phyloP scores from a whole-genome alignment of 768 basidiomycete genomes.

The Macrolepiota albuminosa region DNA sequence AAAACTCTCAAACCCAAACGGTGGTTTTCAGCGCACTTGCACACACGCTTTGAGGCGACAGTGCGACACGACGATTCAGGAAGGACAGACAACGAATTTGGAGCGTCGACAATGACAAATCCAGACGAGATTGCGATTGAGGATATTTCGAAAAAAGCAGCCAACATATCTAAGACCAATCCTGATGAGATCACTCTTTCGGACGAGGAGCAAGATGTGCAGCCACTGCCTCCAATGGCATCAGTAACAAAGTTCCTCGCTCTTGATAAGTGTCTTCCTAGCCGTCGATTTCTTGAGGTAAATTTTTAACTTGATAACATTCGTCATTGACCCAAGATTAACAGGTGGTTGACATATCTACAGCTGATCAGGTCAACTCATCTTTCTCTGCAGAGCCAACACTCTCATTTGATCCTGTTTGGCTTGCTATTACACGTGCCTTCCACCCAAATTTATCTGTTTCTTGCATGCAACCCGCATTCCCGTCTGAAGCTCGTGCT shows the following conservation, averaged over 20 bases:
- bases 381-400: constrained; percentile 18
- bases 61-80: constrained; percentile 37
- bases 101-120: neutral
- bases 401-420: constrained; percentile 80
- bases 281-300: constrained; percentile 79
- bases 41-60: constrained; percentile 78
- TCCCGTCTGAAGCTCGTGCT: constrained; percentile 55
- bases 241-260: constrained; percentile 76
- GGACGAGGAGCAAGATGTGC: constrained; percentile 42
- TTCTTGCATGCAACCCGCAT: constrained; percentile 38
- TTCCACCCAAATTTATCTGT: constrained; percentile 76
- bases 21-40: constrained; percentile 95
- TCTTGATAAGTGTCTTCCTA: constrained; percentile 82
- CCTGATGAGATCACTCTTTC: constrained; percentile 41
- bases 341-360: constrained; percentile 67
- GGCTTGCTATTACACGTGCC: constrained; percentile 91
- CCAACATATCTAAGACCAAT: constrained; percentile 3
- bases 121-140: constrained; percentile 40
- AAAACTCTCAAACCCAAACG: constrained; percentile 67
- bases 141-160: constrained; percentile 22
- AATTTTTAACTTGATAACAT: neutral
- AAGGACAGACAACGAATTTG: neutral
- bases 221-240: constrained; percentile 12
- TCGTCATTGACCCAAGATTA: neutral
- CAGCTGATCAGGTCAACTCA: constrained; percentile 12